These are phyloP conservation scores for Suillus subluteus DNA, from an alignment of 768 basidiomycete genomes.

Conservation along the genomic window DNA sequence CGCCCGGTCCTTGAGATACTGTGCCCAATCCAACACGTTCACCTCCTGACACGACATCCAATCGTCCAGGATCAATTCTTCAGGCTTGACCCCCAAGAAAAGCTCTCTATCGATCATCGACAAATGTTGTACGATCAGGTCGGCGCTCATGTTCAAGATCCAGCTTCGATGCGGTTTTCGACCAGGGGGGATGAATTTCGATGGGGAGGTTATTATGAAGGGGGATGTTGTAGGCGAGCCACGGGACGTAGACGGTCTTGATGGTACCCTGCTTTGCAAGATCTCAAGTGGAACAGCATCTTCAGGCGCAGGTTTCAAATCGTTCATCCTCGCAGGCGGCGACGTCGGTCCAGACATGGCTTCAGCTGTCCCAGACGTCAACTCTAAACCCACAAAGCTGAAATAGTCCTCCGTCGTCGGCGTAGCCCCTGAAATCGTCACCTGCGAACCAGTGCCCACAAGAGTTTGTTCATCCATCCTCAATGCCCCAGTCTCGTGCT, in stretches of 20 bases:
- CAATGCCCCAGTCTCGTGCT: constrained; percentile 33
- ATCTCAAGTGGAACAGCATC: constrained; percentile 72
- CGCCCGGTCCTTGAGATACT: constrained; percentile 76
- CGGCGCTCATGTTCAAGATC: constrained; percentile 64
- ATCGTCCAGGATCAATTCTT: constrained; percentile 80
- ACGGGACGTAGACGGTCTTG: constrained; percentile 38
- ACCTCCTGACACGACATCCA: constrained; percentile 66
- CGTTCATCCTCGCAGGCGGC: constrained; percentile 36
- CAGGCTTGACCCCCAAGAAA: constrained; percentile 83
- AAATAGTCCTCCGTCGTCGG: constrained; percentile 26
- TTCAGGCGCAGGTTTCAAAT: constrained; percentile 56
- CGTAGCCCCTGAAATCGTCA: constrained; percentile 23
- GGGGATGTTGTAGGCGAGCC: constrained; percentile 28
- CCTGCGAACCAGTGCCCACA: constrained; percentile 22
- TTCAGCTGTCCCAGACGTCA: constrained; percentile 16
- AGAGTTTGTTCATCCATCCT: constrained; percentile 17
- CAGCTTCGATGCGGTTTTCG: constrained; percentile 70
- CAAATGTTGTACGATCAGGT: constrained; percentile 74
- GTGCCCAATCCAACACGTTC: constrained; percentile 81
- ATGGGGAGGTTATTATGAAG: constrained; percentile 30
- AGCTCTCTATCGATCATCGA: constrained; percentile 88
- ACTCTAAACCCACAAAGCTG: constrained; percentile 22
- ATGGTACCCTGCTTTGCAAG: constrained; percentile 57
- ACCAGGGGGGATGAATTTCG: constrained; percentile 41
- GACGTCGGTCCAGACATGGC: constrained; percentile 22